Percentiles rank a stretch among this genome's conserved stretches.
These are phyloP conservation scores for Solidago caesia DNA, from an alignment of 129 eudicot genomes.

Conservation along the genomic window DNA sequence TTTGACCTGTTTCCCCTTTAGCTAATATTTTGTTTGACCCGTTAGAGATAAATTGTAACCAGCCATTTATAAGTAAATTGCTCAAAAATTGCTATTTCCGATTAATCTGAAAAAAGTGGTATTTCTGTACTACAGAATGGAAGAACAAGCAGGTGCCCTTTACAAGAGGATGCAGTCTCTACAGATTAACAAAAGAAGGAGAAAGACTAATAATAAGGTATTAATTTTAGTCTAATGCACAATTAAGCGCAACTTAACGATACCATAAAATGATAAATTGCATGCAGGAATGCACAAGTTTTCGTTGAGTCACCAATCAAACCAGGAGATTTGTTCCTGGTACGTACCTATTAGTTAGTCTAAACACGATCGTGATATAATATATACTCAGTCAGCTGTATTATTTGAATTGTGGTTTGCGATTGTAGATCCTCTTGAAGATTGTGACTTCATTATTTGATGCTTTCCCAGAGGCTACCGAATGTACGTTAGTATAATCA, in stretches of 20 bases:
- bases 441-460: conserved; percentile 68
- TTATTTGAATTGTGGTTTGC: neutral
- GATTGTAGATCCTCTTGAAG: conserved; percentile 53
- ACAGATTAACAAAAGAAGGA: conserved; percentile 49
- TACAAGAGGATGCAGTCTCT: conserved; percentile 84
- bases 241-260: neutral
- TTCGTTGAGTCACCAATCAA: conserved; percentile 78
- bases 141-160: conserved; percentile 74
- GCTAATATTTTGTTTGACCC: neutral
- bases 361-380: neutral
- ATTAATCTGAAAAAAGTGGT: conserved; percentile 9
- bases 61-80: neutral
- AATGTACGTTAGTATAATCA: conserved; percentile 45
- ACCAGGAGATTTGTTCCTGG: conserved; percentile 73
- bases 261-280: neutral
- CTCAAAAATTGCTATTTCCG: neutral
- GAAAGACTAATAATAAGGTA: conserved; percentile 61
- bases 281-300: conserved; percentile 73
- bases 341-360: conserved; percentile 22
- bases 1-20: neutral
- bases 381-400: neutral
- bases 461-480: conserved; percentile 75
- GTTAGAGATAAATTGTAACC: neutral
- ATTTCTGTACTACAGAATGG: conserved; percentile 52
- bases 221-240: neutral